Percentiles rank a stretch among this genome's conserved stretches.
phyloP scores from a whole-genome alignment of 2,329 filamentous ascomycete genomes.

The Fusarium robinianum region DNA sequence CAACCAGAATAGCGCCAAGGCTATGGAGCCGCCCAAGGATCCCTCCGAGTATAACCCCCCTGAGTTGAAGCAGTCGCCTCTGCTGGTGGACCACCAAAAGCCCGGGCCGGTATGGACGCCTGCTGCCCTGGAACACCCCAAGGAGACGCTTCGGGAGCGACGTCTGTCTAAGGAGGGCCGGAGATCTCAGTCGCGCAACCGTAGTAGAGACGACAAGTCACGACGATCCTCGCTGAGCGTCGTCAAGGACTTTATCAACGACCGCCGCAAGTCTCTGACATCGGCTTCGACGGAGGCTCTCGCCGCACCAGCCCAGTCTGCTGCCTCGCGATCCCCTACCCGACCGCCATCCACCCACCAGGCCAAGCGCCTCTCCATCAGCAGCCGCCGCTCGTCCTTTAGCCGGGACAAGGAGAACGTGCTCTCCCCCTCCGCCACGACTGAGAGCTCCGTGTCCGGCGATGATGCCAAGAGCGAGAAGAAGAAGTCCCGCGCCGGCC shows the following conservation, averaged over 20 bases:
- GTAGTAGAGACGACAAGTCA: constrained; percentile 45
- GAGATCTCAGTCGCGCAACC: constrained; percentile 44
- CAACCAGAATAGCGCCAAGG: constrained; percentile 47
- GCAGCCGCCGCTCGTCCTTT: constrained; percentile 59
- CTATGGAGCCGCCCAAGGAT: constrained; percentile 48
- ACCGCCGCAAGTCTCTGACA: constrained; percentile 57
- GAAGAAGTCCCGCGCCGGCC: constrained; percentile 57
- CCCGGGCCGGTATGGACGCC: constrained; percentile 36
- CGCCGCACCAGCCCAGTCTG: constrained; percentile 30
- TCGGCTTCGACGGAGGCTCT: constrained; percentile 51
- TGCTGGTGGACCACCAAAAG: constrained; percentile 60
- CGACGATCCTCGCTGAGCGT: constrained; percentile 63
- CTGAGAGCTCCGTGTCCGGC: constrained; percentile 52
- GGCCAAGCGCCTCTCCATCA: constrained; percentile 65
- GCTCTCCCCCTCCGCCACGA: constrained; percentile 48
- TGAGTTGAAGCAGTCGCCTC: constrained; percentile 62
- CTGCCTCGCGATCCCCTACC: constrained; percentile 50
- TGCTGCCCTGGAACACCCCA: constrained; percentile 37
- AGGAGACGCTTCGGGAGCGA: constrained; percentile 55
- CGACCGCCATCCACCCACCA: constrained; percentile 54
- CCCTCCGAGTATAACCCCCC: constrained; percentile 51
- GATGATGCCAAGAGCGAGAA: constrained; percentile 55
- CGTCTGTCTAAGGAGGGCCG: constrained; percentile 49
- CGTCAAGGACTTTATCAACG: constrained; percentile 65
- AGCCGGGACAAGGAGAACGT: constrained; percentile 47